Base-by-base conservation (phyloP, 1,284 basidiomycete species). In the Sporisorium scitamineum region DNA sequence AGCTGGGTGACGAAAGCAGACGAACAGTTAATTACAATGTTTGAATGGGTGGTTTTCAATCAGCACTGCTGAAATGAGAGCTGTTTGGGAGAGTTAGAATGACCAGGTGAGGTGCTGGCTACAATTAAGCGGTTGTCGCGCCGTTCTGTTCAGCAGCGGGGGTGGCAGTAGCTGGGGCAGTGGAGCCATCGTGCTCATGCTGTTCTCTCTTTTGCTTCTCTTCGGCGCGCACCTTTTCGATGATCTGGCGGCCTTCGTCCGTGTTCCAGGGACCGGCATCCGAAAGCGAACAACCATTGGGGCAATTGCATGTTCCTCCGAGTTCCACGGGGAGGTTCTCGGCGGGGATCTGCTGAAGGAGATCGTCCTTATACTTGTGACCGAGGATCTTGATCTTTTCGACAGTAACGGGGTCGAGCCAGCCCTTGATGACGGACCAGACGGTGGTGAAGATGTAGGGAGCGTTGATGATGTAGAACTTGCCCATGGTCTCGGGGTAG, bases 361-460 rank as follows among this genome's bases (percentile, higher is more conserved):
- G 71, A 55, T 84, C 81, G 27, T 76, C 64, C 24, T 81, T 55
- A 51, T 79, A 83, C 55, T 65, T 70, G 56, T 58, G 60, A 31
- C 83, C 83, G 22, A 85, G 68, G 58, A 85, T 85, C 61, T 80
- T 76, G 77, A 85, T 85, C 79, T 98, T 98, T 77, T 90, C 89
- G 54, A 94, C 94, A 24, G 95, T 98, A 39, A 95, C 95, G 80
- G 92, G 92, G 87, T 98, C 96, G 79, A 99, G 89, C 94, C 94
- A 98, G 9, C 90, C 91, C 88, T 95, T 97, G 88, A 98, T 90
- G 79, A 95, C 87, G 31, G 88, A 87, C 96, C 96, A 99, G 44
- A 97, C 92, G 47, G 92, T 90, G 56, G 90, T 90, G 88, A 98
- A 98, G 62, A 92, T 90, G 91, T 92, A 97, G 2, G 96, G 95